Base-by-base conservation (phyloP, 345 rosid species). In the Syzygium jambos region DNA sequence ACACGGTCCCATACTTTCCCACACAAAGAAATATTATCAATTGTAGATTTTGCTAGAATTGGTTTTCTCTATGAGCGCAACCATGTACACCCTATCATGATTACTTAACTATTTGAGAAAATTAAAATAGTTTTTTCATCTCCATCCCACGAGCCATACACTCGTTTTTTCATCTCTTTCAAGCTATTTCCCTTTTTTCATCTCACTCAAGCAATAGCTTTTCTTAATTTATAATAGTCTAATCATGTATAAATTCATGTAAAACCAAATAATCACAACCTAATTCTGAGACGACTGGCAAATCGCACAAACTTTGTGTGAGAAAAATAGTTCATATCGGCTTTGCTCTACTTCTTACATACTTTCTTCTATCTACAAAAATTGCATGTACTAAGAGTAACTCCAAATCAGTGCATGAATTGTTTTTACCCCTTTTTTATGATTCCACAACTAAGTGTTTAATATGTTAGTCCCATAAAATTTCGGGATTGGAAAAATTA, bases 241-340 rank as follows among this genome's bases (percentile, higher is more conserved):
- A 54, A 54, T 22, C 23, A 17, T 19, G 57, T 3, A 27, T 30
- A 61, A 15, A n/a, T 13, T 61, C 34, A 61, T 61, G 17, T 61
- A n/a, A 27, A n/a, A 13, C 34, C 73, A 61, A n/a, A 61, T 29
- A 12, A 27, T n/a, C 73, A 6, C 4, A 3, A 5, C 16, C 34
- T 61, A 61, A 27, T 61, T 61, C 34, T 2, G 4, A 61, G 73
- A 61, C 12, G 3, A 12, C 5, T 61, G 17, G 8, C 1, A 14
- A 27, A 14, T 63, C 7, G 0, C 38, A 63, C 2, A 1, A 63
- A 63, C 73, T n/a, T 13, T 2, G 1, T 10, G 0, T 2, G 10
- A 17, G 23, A 53, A 17, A 17, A 0, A 22, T 56, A 56, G 9
- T 23, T 12, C 6, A n/a, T n/a, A 17, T 68, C 25, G 3, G n/a